phyloP scores from a whole-genome alignment of 805 yeast species.

The Metschnikowia arizonensis region DNA sequence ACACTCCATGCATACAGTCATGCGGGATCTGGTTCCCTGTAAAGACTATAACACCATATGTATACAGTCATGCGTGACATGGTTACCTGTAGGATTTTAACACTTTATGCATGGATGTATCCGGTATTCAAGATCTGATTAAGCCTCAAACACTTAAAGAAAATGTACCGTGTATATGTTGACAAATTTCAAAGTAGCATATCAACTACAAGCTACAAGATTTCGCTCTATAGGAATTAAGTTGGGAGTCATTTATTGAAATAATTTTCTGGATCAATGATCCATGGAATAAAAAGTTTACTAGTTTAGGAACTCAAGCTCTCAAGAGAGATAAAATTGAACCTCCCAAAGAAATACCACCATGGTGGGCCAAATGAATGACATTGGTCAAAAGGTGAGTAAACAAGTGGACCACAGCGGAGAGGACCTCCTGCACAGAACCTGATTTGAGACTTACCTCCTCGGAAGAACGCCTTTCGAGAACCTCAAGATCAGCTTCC shows the following conservation, averaged over 20 bases:
- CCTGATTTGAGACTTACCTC: too few relatives aligned
- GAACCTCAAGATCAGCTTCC: background rate
- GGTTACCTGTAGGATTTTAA: background rate
- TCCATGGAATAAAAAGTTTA: too few relatives aligned
- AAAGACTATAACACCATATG: too few relatives aligned
- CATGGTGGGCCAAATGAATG: slow-evolving; percentile 1
- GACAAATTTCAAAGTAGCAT: background rate
- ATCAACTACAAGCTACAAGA: slow-evolving; percentile 1
- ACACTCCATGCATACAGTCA: too few relatives aligned
- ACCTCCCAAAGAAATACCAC: slow-evolving; percentile 8
- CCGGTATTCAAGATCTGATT: too few relatives aligned
- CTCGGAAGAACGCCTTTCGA: too few relatives aligned
- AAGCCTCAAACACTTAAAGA: background rate
- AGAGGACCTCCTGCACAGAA: too few relatives aligned
- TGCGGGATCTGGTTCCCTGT: background rate
- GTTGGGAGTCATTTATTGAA: background rate
- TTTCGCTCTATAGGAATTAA: background rate
- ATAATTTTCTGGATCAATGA: background rate
- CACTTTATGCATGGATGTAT: too few relatives aligned
- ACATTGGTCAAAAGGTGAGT: slow-evolving; percentile 7
- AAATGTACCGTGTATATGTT: background rate
- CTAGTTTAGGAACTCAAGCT: too few relatives aligned
- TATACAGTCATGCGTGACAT: too few relatives aligned
- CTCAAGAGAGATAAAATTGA: slow-evolving; percentile 7
- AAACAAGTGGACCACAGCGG: slow-evolving; percentile 5